These are phyloP conservation scores for Conoideocrella luteorostrata DNA, from an alignment of 2,329 filamentous ascomycete species.

Conservation along the genomic window DNA sequence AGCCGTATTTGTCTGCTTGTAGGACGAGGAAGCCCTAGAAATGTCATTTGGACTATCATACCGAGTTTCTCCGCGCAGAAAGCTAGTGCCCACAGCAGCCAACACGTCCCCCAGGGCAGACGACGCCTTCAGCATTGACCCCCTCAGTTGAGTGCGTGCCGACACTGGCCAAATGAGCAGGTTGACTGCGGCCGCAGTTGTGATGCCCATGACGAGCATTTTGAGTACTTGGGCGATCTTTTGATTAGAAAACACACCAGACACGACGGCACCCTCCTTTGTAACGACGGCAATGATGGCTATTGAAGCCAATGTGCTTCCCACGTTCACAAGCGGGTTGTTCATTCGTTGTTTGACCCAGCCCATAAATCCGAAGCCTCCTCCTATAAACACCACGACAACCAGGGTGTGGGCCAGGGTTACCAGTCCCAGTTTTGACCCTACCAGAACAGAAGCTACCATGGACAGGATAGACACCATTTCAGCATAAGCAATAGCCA, in stretches of 20 bases:
- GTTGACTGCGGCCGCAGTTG: slow-evolving; percentile 62
- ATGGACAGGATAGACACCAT: slow-evolving; percentile 73
- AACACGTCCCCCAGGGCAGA: slow-evolving; percentile 72
- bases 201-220: slow-evolving; percentile 71
- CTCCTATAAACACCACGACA: slow-evolving; percentile 72
- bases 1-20: slow-evolving; percentile 41
- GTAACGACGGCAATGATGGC: slow-evolving; percentile 80
- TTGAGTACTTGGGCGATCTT: slow-evolving; percentile 49
- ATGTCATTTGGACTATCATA: slow-evolving; percentile 6
- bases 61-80: slow-evolving; percentile 57
- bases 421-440: slow-evolving; percentile 56
- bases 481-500: slow-evolving; percentile 62
- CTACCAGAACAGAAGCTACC: slow-evolving; percentile 71
- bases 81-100: slow-evolving; percentile 68
- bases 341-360: slow-evolving; percentile 73
- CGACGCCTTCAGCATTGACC: slow-evolving; percentile 66
- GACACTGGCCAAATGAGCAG: slow-evolving; percentile 69
- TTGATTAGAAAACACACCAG: slow-evolving; percentile 66
- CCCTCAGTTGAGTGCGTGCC: slow-evolving; percentile 62
- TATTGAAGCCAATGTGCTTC: slow-evolving; percentile 74
- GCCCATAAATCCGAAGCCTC: slow-evolving; percentile 73
- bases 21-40: slow-evolving; percentile 37
- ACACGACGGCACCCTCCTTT: slow-evolving; percentile 77
- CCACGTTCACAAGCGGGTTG: slow-evolving; percentile 70
- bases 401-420: slow-evolving; percentile 68